Conservation (phyloP, 805 yeast genomes). For the Scheffersomyces ergatensis region DNA sequence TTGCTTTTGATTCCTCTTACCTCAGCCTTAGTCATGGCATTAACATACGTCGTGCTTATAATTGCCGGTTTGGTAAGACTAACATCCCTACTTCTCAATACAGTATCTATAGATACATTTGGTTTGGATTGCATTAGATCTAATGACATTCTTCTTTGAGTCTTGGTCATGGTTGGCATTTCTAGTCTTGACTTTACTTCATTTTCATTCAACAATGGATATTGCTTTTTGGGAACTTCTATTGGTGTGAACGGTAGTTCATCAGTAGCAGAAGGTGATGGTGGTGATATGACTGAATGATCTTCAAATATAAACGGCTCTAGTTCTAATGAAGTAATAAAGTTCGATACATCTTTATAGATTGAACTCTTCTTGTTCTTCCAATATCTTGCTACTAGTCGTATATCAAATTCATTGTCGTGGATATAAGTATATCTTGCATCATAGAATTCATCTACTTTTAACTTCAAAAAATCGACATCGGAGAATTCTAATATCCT, state of each 20-base stretch:
- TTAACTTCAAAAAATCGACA: constrained; percentile 13
- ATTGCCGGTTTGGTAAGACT: constrained; percentile 28
- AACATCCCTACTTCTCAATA: constrained; percentile 6
- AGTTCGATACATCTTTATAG: constrained; percentile 8
- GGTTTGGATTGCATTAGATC: constrained; percentile 24
- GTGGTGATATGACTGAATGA: not conserved
- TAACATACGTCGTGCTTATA: constrained; percentile 27
- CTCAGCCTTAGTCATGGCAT: constrained; percentile 29
- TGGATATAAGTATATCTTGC: constrained; percentile 4
- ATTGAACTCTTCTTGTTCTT: constrained; percentile 4
- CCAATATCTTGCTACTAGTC: constrained; percentile 4
- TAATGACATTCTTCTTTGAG: constrained; percentile 24
- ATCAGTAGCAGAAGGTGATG: not conserved
- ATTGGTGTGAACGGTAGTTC: not conserved
- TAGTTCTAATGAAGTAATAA: constrained; percentile 6
- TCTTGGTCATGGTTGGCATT: constrained; percentile 17
- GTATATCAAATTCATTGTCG: constrained; percentile 5
- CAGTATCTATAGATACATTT: not conserved
- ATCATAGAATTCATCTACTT: constrained; percentile 21
- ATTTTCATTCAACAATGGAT: not conserved
- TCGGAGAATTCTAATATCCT: constrained; percentile 11
- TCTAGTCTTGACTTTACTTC: constrained; percentile 1
- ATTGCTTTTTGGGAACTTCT: not conserved
- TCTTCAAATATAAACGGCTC: constrained; percentile 3
- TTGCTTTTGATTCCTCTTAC: constrained; percentile 9